Evolutionary conservation across 805 yeast genomes (phyloP).

Genomic region (Nakazawaea populi): DNA sequence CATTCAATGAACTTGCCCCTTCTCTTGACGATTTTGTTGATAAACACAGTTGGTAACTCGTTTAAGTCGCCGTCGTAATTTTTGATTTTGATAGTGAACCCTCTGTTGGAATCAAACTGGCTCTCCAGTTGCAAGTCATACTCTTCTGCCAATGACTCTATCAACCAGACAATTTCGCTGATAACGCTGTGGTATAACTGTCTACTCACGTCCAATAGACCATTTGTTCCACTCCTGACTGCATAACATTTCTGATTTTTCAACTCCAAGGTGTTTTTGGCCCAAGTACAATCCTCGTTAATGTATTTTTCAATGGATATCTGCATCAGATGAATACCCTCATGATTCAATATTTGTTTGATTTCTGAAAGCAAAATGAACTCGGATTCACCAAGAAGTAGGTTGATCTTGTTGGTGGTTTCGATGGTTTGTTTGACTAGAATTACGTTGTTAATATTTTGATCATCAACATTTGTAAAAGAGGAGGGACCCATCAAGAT

Average conservation of each 20-base stretch:
- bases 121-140: constrained; percentile 23
- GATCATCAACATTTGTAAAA: constrained; percentile 22
- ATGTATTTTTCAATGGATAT: constrained; percentile 24
- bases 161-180: constrained; percentile 27
- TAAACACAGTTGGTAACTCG: constrained; percentile 27
- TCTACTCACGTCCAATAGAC: constrained; percentile 38
- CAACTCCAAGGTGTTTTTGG: constrained; percentile 29
- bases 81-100: constrained; percentile 30
- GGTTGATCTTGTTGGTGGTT: constrained; percentile 15
- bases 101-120: constrained; percentile 29
- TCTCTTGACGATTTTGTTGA: constrained; percentile 23
- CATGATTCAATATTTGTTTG: constrained; percentile 20
- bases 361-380: constrained; percentile 19
- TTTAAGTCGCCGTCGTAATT: constrained; percentile 8
- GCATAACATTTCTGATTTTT: constrained; percentile 40
- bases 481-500: constrained; percentile 23
- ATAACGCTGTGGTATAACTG: constrained; percentile 30
- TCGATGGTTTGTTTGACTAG: constrained; percentile 30
- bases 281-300: constrained; percentile 40
- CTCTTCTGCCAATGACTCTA: constrained; percentile 20
- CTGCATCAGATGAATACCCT: constrained; percentile 18
- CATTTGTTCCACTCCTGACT: constrained; percentile 36
- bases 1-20: constrained; percentile 28
- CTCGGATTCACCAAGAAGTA: constrained; percentile 12
- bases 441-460: constrained; percentile 35